Evolutionary conservation across 2,329 filamentous ascomycete genomes (phyloP).

Genomic region (Phaeophleospora eucalypticola): DNA sequence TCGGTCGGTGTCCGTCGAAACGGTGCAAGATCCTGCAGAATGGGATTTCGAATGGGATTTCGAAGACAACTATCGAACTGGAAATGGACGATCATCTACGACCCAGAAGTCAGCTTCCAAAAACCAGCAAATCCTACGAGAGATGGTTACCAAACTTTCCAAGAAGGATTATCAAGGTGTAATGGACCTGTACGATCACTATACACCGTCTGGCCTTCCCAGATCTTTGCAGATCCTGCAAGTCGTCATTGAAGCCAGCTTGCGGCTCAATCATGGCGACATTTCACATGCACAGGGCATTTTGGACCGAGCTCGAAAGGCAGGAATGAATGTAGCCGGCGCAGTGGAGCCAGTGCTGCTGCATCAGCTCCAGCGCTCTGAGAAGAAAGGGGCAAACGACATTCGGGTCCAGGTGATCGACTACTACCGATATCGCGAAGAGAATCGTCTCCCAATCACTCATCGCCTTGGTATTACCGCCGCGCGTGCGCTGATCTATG

Average conservation of each 20-base stretch:
- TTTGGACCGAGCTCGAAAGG: slow-evolving; percentile 23
- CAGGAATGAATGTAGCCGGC: slow-evolving; percentile 29
- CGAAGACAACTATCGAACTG: not conserved
- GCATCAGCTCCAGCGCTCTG: slow-evolving; percentile 21
- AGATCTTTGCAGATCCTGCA: slow-evolving; percentile 26
- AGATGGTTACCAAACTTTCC: slow-evolving; percentile 28
- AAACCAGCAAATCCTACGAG: slow-evolving; percentile 10
- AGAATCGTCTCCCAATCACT: slow-evolving; percentile 23
- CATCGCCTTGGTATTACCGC: slow-evolving; percentile 29
- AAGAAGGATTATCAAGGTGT: slow-evolving; percentile 19
- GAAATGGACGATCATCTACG: not conserved
- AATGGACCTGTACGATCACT: slow-evolving; percentile 22
- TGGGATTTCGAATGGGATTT: not conserved
- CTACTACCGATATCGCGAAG: slow-evolving; percentile 31
- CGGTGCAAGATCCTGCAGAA: not conserved
- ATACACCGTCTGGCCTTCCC: slow-evolving; percentile 22
- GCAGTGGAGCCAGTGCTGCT: slow-evolving; percentile 28
- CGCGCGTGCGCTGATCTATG: slow-evolving; percentile 29
- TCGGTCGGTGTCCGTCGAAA: not conserved
- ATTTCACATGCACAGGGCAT: slow-evolving; percentile 18
- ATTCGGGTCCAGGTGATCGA: slow-evolving; percentile 23
- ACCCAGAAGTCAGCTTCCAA: not conserved
- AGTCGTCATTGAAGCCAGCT: slow-evolving; percentile 28
- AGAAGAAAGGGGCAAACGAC: slow-evolving; percentile 13
- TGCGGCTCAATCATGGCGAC: slow-evolving; percentile 23